Evolutionary conservation across 192 early-diverging fungal species (phyloP).

Genomic region (Backusella westeae): DNA sequence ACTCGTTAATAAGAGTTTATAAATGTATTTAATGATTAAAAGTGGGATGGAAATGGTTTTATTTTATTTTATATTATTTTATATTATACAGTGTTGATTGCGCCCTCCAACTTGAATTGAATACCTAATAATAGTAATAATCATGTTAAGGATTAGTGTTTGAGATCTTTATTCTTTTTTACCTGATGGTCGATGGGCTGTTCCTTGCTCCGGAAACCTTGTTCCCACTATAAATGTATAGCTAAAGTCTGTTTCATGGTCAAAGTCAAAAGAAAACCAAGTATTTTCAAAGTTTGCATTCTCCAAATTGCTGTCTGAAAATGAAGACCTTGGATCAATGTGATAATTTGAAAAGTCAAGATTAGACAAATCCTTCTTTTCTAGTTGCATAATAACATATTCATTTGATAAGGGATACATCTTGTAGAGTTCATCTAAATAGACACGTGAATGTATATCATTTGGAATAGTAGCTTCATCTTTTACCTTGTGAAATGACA

Average conservation of each 20-base stretch:
- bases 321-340: conserved; percentile 3
- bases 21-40: neutral
- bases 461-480: too few species aligned
- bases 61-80: too few species aligned
- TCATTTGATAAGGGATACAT: conserved; percentile 2
- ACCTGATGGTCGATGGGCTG: neutral
- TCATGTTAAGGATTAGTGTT: neutral
- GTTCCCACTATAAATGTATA: neutral
- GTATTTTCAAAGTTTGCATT: conserved; percentile 8
- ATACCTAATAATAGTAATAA: neutral
- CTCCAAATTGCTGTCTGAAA: conserved; percentile 7
- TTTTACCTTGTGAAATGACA: conserved; percentile 15
- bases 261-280: conserved; percentile 7
- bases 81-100: neutral
- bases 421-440: neutral
- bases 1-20: conserved; percentile 11
- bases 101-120: conserved; percentile 13
- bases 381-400: neutral
- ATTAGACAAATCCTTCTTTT: conserved; percentile 4
- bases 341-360: conserved; percentile 11
- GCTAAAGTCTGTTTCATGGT: neutral
- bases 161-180: neutral
- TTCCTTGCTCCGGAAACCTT: neutral
- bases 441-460: neutral
- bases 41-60: too few species aligned